Evolutionary conservation across 2,329 filamentous ascomycete genomes (phyloP).

Genomic region (Monosporascus sp.): DNA sequence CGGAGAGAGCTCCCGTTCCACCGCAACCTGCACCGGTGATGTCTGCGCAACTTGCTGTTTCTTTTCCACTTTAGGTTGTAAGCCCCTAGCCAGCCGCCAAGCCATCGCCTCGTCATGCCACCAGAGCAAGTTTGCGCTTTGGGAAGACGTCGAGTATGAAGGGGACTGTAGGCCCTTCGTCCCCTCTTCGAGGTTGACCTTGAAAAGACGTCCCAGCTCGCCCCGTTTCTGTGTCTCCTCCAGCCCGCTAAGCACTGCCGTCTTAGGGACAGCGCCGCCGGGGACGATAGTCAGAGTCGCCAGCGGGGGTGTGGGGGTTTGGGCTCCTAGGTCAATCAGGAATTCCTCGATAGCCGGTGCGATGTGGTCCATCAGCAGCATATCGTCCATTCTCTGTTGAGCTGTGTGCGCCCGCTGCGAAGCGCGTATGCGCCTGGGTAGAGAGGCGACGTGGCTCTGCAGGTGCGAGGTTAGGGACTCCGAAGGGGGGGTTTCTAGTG

Average conservation of each 20-base stretch:
- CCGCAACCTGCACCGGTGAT: slow-evolving; percentile 22
- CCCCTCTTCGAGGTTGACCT: slow-evolving; percentile 7
- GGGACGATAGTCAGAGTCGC: slow-evolving; percentile 43
- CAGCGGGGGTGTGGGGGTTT: slow-evolving; percentile 22
- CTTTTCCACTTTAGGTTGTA: slow-evolving; percentile 30
- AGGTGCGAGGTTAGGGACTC: slow-evolving; percentile 19
- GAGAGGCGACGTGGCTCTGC: slow-evolving; percentile 27
- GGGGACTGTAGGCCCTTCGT: slow-evolving; percentile 3
- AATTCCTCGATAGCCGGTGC: slow-evolving; percentile 37
- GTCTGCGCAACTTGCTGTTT: slow-evolving; percentile 1
- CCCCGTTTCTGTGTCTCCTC: slow-evolving; percentile 23
- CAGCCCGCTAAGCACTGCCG: slow-evolving; percentile 19
- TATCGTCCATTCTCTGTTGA: slow-evolving; percentile 31
- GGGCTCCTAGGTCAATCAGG: slow-evolving; percentile 30
- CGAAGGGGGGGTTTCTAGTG: slow-evolving; percentile 4
- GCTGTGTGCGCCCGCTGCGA: slow-evolving; percentile 27
- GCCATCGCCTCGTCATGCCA: slow-evolving; percentile 44
- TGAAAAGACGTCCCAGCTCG: slow-evolving; percentile 19
- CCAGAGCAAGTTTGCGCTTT: slow-evolving; percentile 30
- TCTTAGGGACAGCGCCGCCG: slow-evolving; percentile 29
- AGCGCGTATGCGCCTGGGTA: slow-evolving; percentile 32
- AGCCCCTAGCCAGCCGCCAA: slow-evolving; percentile 34
- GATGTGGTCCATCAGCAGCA: slow-evolving; percentile 32
- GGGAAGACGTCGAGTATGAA: neutral
- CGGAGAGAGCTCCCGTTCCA: slow-evolving; percentile 22